Evolutionary conservation across 192 early-diverging fungal genomes (phyloP), one percentile per base, ranked within the genome.

Genomic region (Dispira parvispora): DNA sequence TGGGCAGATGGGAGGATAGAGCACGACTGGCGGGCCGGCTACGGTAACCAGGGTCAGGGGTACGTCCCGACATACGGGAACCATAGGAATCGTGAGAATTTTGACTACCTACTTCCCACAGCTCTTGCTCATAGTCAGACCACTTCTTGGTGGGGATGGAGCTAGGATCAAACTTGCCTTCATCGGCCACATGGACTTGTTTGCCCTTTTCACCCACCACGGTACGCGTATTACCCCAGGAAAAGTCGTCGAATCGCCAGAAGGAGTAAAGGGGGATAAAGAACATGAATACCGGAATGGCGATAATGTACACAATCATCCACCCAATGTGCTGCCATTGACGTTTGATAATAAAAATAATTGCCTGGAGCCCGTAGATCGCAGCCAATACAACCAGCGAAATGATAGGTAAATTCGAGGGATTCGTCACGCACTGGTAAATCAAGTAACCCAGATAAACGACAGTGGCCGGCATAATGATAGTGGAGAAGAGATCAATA

Each of bases 191-290:
- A 46, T 69, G 71, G 58, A 79, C 62, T 67, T 77, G 83, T 71
- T 78, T 82, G 52, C 90, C 89, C 45, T 85, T 87, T 66, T 91
- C 88, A 58, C 93, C 96, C 23, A 90, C 77, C 8, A 94, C 89
- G 20, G 88, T 53, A 71, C 95, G 88, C 38, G 95, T 98, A 70
- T 93, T 94, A 62, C 94, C 96, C 96, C 96, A 99, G n/a, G 90
- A 94, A 68, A 99, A 99, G 68, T 99, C 92, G 69, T 99, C 96
- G 72, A 97, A 93, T 77, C 94, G 91, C 96, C 96, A 99, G 82
- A 95, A 98, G 23, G 95, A 78, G 72, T 98, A 98, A 26, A 91
- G 56, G 18, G 87, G 87, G 61, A 89, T 80, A 52, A 83, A 78
- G 67, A 89, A 85, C 11, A 84, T 83, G 70, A 93, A 97, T 20